A percentile compares a stretch with the other conserved stretches of the same genome.
Evolutionary conservation across 345 rosid genomes (phyloP).

Genomic region (Gossypium australe): DNA sequence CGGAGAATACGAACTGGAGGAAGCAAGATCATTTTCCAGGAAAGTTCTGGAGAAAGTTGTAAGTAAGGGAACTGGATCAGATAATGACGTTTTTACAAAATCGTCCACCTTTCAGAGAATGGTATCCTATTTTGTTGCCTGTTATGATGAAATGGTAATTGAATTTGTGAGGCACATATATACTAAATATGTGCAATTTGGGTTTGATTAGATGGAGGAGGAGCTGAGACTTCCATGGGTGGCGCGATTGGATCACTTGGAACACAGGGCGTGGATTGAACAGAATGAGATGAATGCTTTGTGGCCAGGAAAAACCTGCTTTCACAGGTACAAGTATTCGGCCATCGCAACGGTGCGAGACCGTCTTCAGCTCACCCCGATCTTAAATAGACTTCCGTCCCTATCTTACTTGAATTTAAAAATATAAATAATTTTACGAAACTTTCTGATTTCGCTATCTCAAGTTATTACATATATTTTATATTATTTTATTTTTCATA

Average conservation of each 20-base stretch:
- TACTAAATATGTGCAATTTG: neutral
- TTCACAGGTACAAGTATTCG: constrained; percentile 32
- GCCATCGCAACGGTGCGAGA: too few species aligned
- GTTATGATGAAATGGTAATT: neutral
- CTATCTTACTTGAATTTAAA: too few species aligned
- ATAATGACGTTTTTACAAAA: neutral
- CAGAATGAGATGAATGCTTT: constrained; percentile 32
- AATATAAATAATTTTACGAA: too few species aligned
- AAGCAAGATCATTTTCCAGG: constrained; percentile 44
- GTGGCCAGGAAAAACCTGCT: constrained; percentile 45
- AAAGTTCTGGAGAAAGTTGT: constrained; percentile 31
- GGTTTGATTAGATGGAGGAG: constrained; percentile 33
- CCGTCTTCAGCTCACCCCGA: too few species aligned
- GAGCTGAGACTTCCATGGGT: constrained; percentile 52
- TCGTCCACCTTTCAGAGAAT: constrained; percentile 4
- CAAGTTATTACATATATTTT: too few species aligned
- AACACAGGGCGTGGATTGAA: constrained; percentile 60
- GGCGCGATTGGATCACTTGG: constrained; percentile 52
- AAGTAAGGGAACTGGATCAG: neutral
- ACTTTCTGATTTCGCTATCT: too few species aligned
- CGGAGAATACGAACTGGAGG: constrained; percentile 42
- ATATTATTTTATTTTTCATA: too few species aligned
- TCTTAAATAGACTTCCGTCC: too few species aligned
- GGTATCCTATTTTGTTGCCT: constrained; percentile 9
- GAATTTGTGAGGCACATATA: neutral